These are phyloP conservation scores for Candida sphagnicola DNA, from an alignment of 805 yeast genomes.

Conservation along the genomic window DNA sequence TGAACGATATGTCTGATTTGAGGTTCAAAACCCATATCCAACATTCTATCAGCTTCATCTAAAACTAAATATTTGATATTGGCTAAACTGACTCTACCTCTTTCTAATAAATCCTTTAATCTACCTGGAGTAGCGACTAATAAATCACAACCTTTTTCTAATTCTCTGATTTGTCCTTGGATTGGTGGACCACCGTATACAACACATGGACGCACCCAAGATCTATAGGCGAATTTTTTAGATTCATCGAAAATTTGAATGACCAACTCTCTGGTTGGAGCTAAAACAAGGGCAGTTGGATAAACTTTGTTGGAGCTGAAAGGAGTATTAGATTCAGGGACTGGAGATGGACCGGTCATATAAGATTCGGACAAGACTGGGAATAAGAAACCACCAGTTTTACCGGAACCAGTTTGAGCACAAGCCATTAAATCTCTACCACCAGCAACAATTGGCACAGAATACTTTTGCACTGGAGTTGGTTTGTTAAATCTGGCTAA, in stretches of 20 bases:
- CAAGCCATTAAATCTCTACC: constrained; percentile 96
- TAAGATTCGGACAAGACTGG: constrained; percentile 93
- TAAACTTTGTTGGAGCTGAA: constrained; percentile 73
- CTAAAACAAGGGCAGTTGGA: constrained; percentile 94
- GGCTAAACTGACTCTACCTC: constrained; percentile 86
- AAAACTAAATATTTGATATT: constrained; percentile 91
- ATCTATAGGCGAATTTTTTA: constrained; percentile 91
- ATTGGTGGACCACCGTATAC: constrained; percentile 99
- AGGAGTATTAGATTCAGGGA: constrained; percentile 43
- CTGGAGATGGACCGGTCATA: constrained; percentile 76
- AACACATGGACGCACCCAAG: constrained; percentile 96
- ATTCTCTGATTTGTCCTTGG: constrained; percentile 77
- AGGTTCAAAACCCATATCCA: constrained; percentile 99
- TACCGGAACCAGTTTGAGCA: constrained; percentile 99
- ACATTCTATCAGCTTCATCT: constrained; percentile 99
- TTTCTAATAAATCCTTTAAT: constrained; percentile 89
- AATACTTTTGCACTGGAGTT: constrained; percentile 94
- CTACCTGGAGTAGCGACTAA: constrained; percentile 99
- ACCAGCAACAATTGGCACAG: constrained; percentile 84
- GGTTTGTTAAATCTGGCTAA: constrained; percentile 92
- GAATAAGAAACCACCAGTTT: constrained; percentile 99
- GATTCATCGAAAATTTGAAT: constrained; percentile 96
- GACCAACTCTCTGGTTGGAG: constrained; percentile 99
- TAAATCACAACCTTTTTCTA: constrained; percentile 92
- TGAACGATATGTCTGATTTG: constrained; percentile 98